phyloP scores from a whole-genome alignment of 495 filamentous ascomycete genomes.

The Acidomyces sp. region DNA sequence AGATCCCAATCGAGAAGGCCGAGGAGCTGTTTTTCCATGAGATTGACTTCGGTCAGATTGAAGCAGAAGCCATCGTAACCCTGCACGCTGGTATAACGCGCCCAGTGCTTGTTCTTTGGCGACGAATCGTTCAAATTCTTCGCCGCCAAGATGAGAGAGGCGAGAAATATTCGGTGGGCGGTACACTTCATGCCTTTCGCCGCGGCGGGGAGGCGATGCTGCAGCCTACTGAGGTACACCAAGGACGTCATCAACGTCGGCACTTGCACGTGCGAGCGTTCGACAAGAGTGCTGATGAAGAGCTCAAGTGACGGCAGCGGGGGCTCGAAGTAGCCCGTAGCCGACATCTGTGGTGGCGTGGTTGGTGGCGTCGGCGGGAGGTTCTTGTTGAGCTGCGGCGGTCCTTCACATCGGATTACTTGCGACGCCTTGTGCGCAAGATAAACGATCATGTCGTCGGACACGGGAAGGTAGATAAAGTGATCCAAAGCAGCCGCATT shows the following conservation, averaged over 20 bases:
- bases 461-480: slow-evolving; percentile 74
- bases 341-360: slow-evolving; percentile 47
- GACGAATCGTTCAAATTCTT: slow-evolving; percentile 83
- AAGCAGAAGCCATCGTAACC: slow-evolving; percentile 77
- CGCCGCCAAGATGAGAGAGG: slow-evolving; percentile 63
- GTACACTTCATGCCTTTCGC: slow-evolving; percentile 97
- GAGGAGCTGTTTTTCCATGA: slow-evolving; percentile 96
- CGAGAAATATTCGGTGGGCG: slow-evolving; percentile 76
- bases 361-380: slow-evolving; percentile 55
- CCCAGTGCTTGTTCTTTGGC: slow-evolving; percentile 99
- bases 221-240: slow-evolving; percentile 80
- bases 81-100: slow-evolving; percentile 67
- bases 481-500: slow-evolving; percentile 79
- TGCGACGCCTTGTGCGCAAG: slow-evolving; percentile 67
- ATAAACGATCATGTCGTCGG: slow-evolving; percentile 70
- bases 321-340: slow-evolving; percentile 31
- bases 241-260: slow-evolving; percentile 93
- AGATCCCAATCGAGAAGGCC: slow-evolving; percentile 90
- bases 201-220: slow-evolving; percentile 71
- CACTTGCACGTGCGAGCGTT: slow-evolving; percentile 89
- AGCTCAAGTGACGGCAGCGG: slow-evolving; percentile 64
- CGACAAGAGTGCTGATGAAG: slow-evolving; percentile 84
- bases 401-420: slow-evolving; percentile 83
- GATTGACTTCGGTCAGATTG: slow-evolving; percentile 84
- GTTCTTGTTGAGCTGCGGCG: slow-evolving; percentile 35